Conservation (phyloP, 2,329 filamentous ascomycete species). For the Tolypocladium ovalisporum region DNA sequence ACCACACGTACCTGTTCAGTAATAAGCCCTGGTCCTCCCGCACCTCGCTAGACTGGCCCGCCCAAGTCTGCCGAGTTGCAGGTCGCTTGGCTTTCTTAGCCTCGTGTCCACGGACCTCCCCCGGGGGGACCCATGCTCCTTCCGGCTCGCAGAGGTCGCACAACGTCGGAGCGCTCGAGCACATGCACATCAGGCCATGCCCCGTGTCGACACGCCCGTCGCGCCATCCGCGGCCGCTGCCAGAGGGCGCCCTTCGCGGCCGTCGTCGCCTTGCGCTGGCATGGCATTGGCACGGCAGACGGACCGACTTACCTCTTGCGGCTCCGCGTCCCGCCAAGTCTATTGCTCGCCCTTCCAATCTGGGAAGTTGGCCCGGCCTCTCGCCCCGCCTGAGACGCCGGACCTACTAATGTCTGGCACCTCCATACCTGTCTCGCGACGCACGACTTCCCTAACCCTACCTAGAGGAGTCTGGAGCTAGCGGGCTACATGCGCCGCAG, state of each 20-base stretch:
- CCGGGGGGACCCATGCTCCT: background rate
- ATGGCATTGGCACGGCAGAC: constrained; percentile 22
- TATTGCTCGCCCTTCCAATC: background rate
- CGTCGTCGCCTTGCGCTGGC: background rate
- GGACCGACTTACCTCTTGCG: constrained; percentile 3
- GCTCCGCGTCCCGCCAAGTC: background rate
- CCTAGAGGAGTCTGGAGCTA: background rate
- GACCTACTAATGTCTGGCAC: background rate
- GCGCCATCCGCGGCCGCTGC: background rate
- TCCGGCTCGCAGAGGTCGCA: background rate
- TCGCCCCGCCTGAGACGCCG: no score
- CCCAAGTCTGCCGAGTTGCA: background rate
- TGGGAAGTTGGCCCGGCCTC: background rate
- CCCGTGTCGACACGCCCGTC: background rate
- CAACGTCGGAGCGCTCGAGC: background rate
- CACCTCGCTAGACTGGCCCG: background rate
- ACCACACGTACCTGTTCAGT: background rate
- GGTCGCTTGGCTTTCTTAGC: background rate
- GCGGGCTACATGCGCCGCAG: background rate
- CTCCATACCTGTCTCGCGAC: background rate
- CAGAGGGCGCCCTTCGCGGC: background rate
- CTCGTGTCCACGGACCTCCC: background rate
- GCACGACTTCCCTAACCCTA: background rate
- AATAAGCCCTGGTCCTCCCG: background rate
- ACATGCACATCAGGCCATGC: background rate